Evolutionary conservation across 2,329 filamentous ascomycete genomes (phyloP).

Genomic region (Cryphonectria naterciae): DNA sequence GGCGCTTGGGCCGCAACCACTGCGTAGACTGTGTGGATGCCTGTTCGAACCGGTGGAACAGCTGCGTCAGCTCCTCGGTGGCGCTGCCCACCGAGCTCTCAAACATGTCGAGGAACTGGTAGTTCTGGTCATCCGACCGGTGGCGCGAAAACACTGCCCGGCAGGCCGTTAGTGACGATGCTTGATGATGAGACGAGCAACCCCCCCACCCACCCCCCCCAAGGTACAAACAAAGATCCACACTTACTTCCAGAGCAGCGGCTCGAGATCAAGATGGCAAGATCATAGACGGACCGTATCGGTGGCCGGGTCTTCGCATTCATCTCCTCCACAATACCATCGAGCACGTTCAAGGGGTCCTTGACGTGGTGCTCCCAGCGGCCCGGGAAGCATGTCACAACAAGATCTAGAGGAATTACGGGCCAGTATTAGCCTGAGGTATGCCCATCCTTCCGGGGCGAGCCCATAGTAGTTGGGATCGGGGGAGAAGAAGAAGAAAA

Average conservation of each 20-base stretch:
- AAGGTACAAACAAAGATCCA: fast-evolving
- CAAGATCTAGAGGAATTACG: conserved; percentile 48
- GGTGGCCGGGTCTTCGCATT: conserved; percentile 66
- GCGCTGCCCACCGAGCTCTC: conserved; percentile 63
- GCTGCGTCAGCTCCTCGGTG: conserved; percentile 58
- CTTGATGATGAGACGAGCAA: background rate
- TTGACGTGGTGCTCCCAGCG: conserved; percentile 63
- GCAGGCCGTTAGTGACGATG: background rate
- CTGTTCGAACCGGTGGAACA: conserved; percentile 63
- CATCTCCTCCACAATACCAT: conserved; percentile 66
- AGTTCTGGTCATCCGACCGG: conserved; percentile 60
- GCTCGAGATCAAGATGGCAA: conserved; percentile 64
- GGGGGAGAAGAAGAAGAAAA: background rate
- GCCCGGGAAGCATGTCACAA: conserved; percentile 63
- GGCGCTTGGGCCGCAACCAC: conserved; percentile 47
- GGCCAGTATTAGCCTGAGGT: too few species aligned
- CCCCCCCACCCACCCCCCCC: too few species aligned
- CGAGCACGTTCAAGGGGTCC: conserved; percentile 65
- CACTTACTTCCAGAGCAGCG: conserved; percentile 55
- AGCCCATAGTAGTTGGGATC: background rate
- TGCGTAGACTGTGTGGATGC: conserved; percentile 60
- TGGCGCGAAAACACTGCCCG: conserved; percentile 58
- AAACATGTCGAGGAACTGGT: conserved; percentile 71
- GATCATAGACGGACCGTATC: conserved; percentile 63
- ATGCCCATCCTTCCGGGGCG: too few species aligned